Evolutionary conservation across 1,284 basidiomycete genomes (phyloP).

Genomic region (Abortiporus biennis): DNA sequence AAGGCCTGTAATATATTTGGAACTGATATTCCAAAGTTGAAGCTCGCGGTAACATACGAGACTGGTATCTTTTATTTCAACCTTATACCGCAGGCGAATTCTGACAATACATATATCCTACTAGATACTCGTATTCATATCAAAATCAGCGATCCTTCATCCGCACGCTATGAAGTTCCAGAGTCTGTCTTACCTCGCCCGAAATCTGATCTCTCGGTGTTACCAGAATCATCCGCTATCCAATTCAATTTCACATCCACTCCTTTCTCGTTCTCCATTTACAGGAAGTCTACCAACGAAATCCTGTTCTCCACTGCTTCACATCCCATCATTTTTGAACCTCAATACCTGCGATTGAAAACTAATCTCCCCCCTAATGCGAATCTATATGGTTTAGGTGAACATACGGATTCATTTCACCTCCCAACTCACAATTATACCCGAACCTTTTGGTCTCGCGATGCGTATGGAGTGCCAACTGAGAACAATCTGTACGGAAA

Average conservation of each 20-base stretch:
- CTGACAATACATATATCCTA: constrained; percentile 2
- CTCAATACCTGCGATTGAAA: constrained; percentile 72
- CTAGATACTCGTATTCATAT: constrained; percentile 62
- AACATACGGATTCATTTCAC: constrained; percentile 64
- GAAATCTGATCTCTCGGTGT: constrained; percentile 20
- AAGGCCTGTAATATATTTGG: constrained; percentile 61
- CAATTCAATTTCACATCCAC: constrained; percentile 62
- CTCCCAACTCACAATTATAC: constrained; percentile 57
- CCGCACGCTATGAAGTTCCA: constrained; percentile 62
- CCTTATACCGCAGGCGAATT: background rate
- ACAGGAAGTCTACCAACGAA: constrained; percentile 46
- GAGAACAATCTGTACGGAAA: constrained; percentile 62
- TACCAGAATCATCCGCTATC: constrained; percentile 34
- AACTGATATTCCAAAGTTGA: constrained; percentile 44
- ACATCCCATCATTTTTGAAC: constrained; percentile 67
- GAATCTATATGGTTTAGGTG: constrained; percentile 77
- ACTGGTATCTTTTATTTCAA: constrained; percentile 31
- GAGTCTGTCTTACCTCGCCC: constrained; percentile 62
- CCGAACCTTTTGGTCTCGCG: constrained; percentile 64
- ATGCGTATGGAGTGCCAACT: constrained; percentile 49
- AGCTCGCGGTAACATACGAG: constrained; percentile 53
- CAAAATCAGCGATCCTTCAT: constrained; percentile 59
- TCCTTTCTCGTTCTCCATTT: constrained; percentile 71
- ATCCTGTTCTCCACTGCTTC: constrained; percentile 65
- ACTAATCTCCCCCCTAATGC: constrained; percentile 47